phyloP scores from a whole-genome alignment of 306 rosid genomes.

The Pueraria montana region DNA sequence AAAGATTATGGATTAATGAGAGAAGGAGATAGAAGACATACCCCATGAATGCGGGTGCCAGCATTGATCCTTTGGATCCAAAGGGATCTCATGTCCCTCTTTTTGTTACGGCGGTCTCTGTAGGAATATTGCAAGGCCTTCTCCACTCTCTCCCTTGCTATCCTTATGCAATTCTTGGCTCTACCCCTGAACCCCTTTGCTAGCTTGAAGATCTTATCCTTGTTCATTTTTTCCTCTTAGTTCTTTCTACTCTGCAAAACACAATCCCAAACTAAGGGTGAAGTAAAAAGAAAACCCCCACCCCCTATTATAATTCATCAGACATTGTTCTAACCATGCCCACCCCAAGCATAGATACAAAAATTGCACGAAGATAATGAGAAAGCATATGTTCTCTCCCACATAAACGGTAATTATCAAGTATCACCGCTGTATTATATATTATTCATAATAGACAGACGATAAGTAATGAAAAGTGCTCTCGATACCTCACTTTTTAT shows the following conservation, averaged over 20 bases:
- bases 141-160: slow-evolving; percentile 97
- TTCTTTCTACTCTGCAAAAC: slow-evolving; percentile 30
- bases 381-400: slow-evolving; percentile 18
- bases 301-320: not conserved
- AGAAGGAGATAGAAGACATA: slow-evolving; percentile 49
- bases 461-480: not conserved
- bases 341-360: not conserved
- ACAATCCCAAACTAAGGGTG: not conserved
- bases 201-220: slow-evolving; percentile 83
- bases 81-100: slow-evolving; percentile 95
- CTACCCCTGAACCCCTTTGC: slow-evolving; percentile 98
- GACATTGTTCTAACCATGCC: not conserved
- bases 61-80: slow-evolving; percentile 97
- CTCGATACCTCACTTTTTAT: not conserved
- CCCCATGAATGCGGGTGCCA: slow-evolving; percentile 92
- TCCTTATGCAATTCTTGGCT: slow-evolving; percentile 97
- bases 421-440: not conserved
- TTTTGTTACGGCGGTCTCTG: slow-evolving; percentile 96
- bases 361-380: slow-evolving; percentile 9
- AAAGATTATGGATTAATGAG: not conserved
- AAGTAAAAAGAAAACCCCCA: not conserved
- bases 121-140: slow-evolving; percentile 98
- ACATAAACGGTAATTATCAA: slow-evolving; percentile 2
- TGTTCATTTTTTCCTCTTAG: slow-evolving; percentile 65
- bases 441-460: not conserved